These are phyloP conservation scores for Vachellia collinsii DNA, from an alignment of 306 rosid species.

Conservation along the genomic window DNA sequence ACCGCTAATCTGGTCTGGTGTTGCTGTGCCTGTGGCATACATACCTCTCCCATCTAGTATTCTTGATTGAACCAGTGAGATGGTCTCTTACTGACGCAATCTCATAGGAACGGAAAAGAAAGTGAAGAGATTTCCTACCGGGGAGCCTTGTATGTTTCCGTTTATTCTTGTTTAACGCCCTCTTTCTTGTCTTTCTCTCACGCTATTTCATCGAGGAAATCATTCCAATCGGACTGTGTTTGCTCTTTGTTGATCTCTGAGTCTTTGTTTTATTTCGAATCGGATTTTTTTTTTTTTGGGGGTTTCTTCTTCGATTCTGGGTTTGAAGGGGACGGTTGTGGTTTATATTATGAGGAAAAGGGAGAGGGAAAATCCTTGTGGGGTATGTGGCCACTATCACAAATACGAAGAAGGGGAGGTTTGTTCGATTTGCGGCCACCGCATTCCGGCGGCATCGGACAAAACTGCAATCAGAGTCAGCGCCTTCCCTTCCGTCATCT, in stretches of 20 bases:
- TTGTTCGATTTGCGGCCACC: slow-evolving; percentile 94
- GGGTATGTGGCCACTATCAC: slow-evolving; percentile 97
- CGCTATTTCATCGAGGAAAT: not conserved
- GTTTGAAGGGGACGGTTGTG: slow-evolving; percentile 36
- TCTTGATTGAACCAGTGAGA: slow-evolving; percentile 7
- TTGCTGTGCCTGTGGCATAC: not conserved
- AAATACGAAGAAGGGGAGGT: slow-evolving; percentile 97
- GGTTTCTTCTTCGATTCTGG: slow-evolving; percentile 34
- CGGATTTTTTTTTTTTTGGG: slow-evolving; percentile 25
- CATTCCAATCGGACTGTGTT: not conserved
- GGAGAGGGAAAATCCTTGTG: slow-evolving; percentile 99
- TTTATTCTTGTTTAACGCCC: not conserved
- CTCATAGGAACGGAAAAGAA: not conserved
- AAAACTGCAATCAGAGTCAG: slow-evolving; percentile 71
- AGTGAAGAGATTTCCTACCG: slow-evolving; percentile 12
- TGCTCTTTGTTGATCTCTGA: slow-evolving; percentile 46
- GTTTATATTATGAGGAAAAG: slow-evolving; percentile 80
- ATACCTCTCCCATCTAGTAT: not conserved
- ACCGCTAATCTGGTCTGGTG: slow-evolving; percentile 2
- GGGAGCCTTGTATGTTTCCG: not conserved
- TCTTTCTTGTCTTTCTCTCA: not conserved
- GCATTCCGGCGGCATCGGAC: slow-evolving; percentile 79
- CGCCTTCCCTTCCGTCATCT: slow-evolving; percentile 88
- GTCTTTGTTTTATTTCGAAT: slow-evolving; percentile 31
- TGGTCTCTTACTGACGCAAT: not conserved